These are phyloP conservation scores for Epipyxis sp. DNA, from an alignment of 108 stramenopile species.

Conservation along the genomic window DNA sequence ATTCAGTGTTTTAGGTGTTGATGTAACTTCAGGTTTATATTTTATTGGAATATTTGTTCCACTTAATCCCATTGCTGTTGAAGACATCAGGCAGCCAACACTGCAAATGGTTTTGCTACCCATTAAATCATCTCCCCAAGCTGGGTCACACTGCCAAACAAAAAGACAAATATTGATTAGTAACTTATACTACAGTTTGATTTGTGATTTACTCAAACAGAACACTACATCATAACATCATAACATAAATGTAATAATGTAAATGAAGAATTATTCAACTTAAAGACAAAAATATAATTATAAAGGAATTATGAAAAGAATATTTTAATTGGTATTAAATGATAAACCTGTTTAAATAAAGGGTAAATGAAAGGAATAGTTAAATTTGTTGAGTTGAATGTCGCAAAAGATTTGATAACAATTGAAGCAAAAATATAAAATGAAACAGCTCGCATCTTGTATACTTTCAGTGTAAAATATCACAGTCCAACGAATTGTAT, in stretches of 20 bases:
- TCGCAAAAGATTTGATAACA: too few relatives aligned
- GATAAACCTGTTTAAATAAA: constrained; percentile 11
- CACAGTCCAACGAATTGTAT: too few relatives aligned
- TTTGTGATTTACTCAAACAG: background rate
- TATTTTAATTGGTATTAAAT: background rate
- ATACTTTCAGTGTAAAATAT: too few relatives aligned
- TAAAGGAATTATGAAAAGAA: background rate
- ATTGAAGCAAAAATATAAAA: too few relatives aligned
- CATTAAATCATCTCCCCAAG: constrained; percentile 37
- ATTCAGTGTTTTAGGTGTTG: constrained; percentile 34
- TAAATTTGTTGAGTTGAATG: too few relatives aligned
- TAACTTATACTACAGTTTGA: background rate
- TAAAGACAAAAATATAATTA: background rate
- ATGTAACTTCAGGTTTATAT: background rate
- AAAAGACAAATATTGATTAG: background rate
- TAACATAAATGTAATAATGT: too few relatives aligned
- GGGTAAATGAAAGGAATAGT: constrained; percentile 32
- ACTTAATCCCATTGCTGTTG: constrained; percentile 37
- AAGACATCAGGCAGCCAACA: constrained; percentile 41
- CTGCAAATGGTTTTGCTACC: constrained; percentile 26
- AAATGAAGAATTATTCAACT: too few relatives aligned
- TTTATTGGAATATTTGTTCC: constrained; percentile 26
- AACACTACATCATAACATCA: too few relatives aligned
- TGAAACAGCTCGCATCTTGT: too few relatives aligned
- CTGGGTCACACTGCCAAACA: constrained; percentile 32